A percentile compares a stretch with the other conserved stretches of the same genome.
phyloP scores from a whole-genome alignment of 164 flowering plant genomes.

The Macadamia tetraphylla region DNA sequence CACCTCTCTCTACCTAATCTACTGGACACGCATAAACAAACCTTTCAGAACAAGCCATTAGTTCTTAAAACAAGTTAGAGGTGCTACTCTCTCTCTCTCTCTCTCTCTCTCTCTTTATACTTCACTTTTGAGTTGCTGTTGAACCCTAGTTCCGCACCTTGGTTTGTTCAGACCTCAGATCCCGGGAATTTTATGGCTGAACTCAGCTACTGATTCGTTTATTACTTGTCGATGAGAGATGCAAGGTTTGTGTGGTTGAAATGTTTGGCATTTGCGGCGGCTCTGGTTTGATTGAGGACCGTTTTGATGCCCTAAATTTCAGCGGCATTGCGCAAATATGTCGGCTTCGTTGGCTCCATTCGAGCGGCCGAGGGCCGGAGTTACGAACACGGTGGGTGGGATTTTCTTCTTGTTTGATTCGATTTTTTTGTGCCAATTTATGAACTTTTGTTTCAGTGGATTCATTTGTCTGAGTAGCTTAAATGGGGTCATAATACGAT shows the following conservation, averaged over 20 bases:
- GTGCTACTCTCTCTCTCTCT: not conserved
- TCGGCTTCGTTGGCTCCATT: conserved; percentile 72
- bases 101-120: not conserved
- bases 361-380: conserved; percentile 69
- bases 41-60: not conserved
- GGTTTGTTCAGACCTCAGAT: not conserved
- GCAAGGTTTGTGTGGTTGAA: conserved; percentile 8
- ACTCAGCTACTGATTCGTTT: not conserved
- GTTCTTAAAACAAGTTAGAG: not conserved
- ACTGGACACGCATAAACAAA: not conserved
- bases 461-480: not conserved
- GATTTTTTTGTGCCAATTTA: not conserved
- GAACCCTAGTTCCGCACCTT: not conserved
- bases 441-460: not conserved
- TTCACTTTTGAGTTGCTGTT: not conserved
- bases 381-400: conserved; percentile 76
- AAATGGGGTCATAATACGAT: not conserved
- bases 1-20: not conserved
- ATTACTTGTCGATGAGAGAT: not conserved
- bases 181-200: not conserved
- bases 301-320: conserved; percentile 13
- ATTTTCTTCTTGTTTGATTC: not conserved
- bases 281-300: conserved; percentile 1
- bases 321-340: conserved; percentile 35
- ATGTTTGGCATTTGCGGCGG: conserved; percentile 16